Base-by-base conservation (phyloP, 2,329 filamentous ascomycete genomes). In the Colletotrichum horii region DNA sequence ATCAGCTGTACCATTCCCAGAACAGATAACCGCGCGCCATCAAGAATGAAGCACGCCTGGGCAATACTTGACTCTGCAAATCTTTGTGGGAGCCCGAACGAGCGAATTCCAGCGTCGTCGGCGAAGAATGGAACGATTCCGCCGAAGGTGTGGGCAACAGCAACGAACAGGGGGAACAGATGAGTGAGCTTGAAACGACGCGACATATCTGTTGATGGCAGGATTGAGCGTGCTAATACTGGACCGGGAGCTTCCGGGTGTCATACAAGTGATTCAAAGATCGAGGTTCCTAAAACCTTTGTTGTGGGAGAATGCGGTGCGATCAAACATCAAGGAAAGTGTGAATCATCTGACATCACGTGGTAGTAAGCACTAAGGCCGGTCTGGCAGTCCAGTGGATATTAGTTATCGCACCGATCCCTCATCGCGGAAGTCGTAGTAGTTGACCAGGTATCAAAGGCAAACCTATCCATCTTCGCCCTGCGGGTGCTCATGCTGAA, bases 351-450 rank as follows among this genome's bases (percentile, higher is more conserved):
- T 52, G 43, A 52, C n/a, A 24, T 52, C n/a, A 52, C 11, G n/a
- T 52, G 43, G n/a, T 22, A 8, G 43, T 52, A 52, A 52, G 43
- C 43, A 48, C 43, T 48, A 4, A 48, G 43, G 11, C 6, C n/a
- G 1, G 3, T 48, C 43, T 4, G 2, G 1, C 43, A 2, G 19
- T 3, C 19, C 12, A 14, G n/a, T 43, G 6, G 2, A 2, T 3
- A 48, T 48, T n/a, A 14, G 6, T 7, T 2, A 11, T 19, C 4
- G n/a, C 19, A n/a, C 9, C 8, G 4, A 43, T n/a, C 4, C 4
- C 38, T 43, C 19, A 43, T 43, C 16, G 4, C 16, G 38, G 19
- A 43, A 43, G 19, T 43, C 4, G 19, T 12, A 43, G 38, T 43
- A 9, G 9, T n/a, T 43, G 19, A 11, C 34, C 34, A 36, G 34